Base-by-base conservation (phyloP, 2,329 filamentous ascomycete genomes). In the Epichloe scottii region DNA sequence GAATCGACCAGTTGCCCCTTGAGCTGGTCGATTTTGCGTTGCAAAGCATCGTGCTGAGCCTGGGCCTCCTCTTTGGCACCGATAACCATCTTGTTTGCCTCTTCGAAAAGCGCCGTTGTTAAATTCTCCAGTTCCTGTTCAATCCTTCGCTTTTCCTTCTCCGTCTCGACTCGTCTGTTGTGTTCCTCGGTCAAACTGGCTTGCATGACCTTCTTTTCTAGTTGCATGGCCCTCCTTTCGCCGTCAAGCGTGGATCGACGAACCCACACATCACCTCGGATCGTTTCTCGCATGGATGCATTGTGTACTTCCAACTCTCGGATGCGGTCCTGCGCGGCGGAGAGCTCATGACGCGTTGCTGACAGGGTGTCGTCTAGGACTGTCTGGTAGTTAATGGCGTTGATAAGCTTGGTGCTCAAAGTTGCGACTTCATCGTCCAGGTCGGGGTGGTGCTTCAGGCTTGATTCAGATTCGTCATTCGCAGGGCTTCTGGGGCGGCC, bases 21-120 rank as follows among this genome's bases (percentile, higher is more conserved):
- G 48, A 97, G 77, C 67, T 94, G 88, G 52, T 95, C 89, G 60
- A 93, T 95, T 63, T 88, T 88, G 62, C 85, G 86, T 52, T 89
- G 83, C 41, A 90, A 73, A 4, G 78, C 77, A 57, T 96, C 89
- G 38, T 89, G 85, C 59, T 96, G 89, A 56, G 80, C 82, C 54
- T 89, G 83, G 8, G 93, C 89, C 55, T 95, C 88, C 65, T 90
- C 89, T 62, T 95, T 88, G 38, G 91, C 91, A 15, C 60, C 64
- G 40, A 91, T 87, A 49, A 98, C 93, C 91, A 98, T 97, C 75
- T 86, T 90, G 71, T 98, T 97, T 47, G 93, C 93, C 72, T 98
- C 91, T 64, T 97, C 89, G 56, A 98, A 98, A n/a, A 98, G 76
- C 30, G 89, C 89, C 1, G 89, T 83, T 0, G 93, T 97, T 56